phyloP scores from a whole-genome alignment of 129 eudicot genomes.

The Artemisia annua region DNA sequence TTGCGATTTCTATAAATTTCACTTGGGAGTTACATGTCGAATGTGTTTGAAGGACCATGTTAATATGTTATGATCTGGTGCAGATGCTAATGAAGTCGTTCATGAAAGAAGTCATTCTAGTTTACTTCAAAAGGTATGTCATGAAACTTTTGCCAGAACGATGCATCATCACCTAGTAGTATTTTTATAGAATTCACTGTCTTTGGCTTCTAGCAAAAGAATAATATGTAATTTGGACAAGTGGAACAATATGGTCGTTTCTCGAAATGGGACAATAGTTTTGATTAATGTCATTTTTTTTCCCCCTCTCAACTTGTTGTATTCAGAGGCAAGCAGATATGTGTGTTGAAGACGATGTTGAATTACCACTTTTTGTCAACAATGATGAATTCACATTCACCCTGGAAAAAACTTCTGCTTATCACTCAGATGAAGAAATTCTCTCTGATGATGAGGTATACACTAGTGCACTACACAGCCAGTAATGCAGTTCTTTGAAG shows the following conservation, averaged over 20 bases:
- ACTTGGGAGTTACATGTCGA: background rate
- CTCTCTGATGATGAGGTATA: constrained; percentile 70
- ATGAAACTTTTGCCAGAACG: constrained; percentile 8
- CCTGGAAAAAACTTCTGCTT: constrained; percentile 21
- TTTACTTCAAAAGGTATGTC: constrained; percentile 38
- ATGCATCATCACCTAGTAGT: constrained; percentile 13
- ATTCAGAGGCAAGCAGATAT: constrained; percentile 45
- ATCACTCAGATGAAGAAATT: constrained; percentile 47
- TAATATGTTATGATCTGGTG: constrained; percentile 20
- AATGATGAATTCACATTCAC: constrained; percentile 24
- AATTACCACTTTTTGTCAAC: constrained; percentile 49
- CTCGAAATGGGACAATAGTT: constrained; percentile 19
- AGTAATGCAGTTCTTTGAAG: background rate
- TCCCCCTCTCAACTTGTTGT: no score
- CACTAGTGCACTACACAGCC: background rate
- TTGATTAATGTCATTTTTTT: background rate
- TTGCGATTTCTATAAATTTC: constrained; percentile 12
- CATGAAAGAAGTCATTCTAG: constrained; percentile 25
- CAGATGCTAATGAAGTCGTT: constrained; percentile 52
- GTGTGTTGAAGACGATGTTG: constrained; percentile 65
- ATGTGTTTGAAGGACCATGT: background rate
- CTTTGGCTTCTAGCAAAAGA: background rate
- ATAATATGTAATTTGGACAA: constrained; percentile 2
- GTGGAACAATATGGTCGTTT: background rate
- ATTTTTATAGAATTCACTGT: background rate